Percentiles rank a stretch among this genome's conserved stretches.
Conservation (phyloP, 139 green algal species). For the Edaphochlamys debaryana region DNA sequence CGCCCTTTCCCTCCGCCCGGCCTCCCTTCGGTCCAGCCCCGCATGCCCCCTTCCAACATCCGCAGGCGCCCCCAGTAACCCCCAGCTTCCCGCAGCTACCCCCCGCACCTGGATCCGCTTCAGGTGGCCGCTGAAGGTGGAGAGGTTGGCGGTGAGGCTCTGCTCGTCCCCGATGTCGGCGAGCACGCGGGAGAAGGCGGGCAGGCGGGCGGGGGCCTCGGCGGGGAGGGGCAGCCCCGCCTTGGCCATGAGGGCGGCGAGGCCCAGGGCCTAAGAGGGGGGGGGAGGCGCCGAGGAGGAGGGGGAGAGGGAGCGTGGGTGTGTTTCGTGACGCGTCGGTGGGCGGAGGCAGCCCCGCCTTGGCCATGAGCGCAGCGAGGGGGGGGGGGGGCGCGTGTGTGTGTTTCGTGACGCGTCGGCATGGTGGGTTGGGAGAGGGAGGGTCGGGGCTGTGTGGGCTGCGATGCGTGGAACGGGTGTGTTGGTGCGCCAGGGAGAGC, state of each 20-base stretch:
- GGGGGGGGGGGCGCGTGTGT: neutral
- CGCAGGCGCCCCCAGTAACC: too few relatives aligned
- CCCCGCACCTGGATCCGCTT: slow-evolving; percentile 51
- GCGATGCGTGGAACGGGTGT: neutral
- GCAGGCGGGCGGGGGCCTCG: slow-evolving; percentile 67
- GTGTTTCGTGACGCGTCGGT: slow-evolving; percentile 31
- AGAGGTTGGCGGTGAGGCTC: slow-evolving; percentile 88
- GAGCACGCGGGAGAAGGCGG: slow-evolving; percentile 82
- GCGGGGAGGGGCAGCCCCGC: slow-evolving; percentile 86
- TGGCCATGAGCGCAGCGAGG: slow-evolving; percentile 82
- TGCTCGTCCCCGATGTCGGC: slow-evolving; percentile 92
- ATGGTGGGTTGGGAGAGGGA: neutral
- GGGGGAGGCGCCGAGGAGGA: too few relatives aligned
- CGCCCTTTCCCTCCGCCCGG: too few relatives aligned
- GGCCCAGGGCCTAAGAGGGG: slow-evolving; percentile 66
- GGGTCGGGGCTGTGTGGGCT: too few relatives aligned
- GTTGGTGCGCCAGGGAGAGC: neutral
- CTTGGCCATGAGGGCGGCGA: slow-evolving; percentile 83
- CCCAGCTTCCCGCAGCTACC: too few relatives aligned
- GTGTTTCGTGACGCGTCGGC: slow-evolving; percentile 17
- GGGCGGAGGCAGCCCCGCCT: slow-evolving; percentile 84
- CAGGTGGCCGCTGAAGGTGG: slow-evolving; percentile 95
- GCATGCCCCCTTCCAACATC: too few relatives aligned
- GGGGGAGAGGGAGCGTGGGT: neutral
- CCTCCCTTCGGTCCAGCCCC: too few relatives aligned